A percentile compares a stretch with the other conserved stretches of the same genome.
phyloP scores from a whole-genome alignment of 208 protist genomes.

The Naegleria lovaniensis region DNA sequence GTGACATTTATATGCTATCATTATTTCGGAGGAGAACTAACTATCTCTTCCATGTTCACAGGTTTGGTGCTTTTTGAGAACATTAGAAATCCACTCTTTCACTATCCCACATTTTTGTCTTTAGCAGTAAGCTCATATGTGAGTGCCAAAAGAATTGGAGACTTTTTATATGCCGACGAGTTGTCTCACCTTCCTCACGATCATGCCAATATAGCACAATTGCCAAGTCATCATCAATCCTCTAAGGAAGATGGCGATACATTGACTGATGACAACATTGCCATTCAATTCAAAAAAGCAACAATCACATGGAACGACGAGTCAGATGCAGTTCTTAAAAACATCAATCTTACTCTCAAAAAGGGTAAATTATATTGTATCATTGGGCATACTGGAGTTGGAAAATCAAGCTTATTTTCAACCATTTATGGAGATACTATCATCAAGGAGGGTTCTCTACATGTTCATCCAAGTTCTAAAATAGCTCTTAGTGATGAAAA shows the following conservation, averaged over 20 bases:
- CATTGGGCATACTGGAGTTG: conserved; percentile 24
- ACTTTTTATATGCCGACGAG: not conserved
- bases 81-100: not conserved
- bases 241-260: too few relatives aligned
- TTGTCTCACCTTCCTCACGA: not conserved
- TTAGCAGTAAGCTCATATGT: not conserved
- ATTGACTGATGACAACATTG: not conserved
- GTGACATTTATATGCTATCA: not conserved
- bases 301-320: conserved; percentile 30
- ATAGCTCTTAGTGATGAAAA: conserved; percentile 37
- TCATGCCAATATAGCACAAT: conserved; percentile 11
- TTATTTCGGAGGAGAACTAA: not conserved
- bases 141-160: not conserved
- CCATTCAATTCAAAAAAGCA: not conserved
- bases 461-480: not conserved
- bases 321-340: conserved; percentile 33
- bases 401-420: conserved; percentile 28
- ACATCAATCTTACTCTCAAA: not conserved
- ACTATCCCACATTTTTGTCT: conserved; percentile 35
- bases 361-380: conserved; percentile 28
- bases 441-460: not conserved
- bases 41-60: not conserved
- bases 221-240: too few relatives aligned
- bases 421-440: conserved; percentile 39
- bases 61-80: not conserved